These are phyloP conservation scores for Colletotrichum caudatum DNA, from an alignment of 2,329 filamentous ascomycete species.

Conservation along the genomic window DNA sequence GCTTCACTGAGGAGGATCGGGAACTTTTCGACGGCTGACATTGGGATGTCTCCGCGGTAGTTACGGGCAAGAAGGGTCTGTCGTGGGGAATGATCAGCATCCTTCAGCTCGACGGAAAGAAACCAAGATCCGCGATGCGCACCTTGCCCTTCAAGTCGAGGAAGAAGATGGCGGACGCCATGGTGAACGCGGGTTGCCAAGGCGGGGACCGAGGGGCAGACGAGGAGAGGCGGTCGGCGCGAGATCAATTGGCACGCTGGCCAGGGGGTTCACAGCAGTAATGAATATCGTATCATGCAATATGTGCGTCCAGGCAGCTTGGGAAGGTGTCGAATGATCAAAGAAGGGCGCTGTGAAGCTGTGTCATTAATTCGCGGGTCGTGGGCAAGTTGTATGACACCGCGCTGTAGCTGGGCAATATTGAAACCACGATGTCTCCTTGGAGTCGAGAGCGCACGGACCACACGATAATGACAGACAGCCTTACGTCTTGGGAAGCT, in stretches of 20 bases:
- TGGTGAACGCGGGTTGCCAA: slow-evolving; percentile 58
- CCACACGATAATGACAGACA: slow-evolving; percentile 32
- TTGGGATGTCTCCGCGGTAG: slow-evolving; percentile 98
- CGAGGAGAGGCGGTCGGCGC: slow-evolving; percentile 43
- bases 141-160: slow-evolving; percentile 99
- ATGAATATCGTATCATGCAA: slow-evolving; percentile 29
- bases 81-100: slow-evolving; percentile 44
- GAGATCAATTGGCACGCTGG: slow-evolving; percentile 47
- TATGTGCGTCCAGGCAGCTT: slow-evolving; percentile 20
- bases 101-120: background rate
- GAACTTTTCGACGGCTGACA: slow-evolving; percentile 99
- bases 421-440: slow-evolving; percentile 43
- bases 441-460: slow-evolving; percentile 34
- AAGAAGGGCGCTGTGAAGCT: slow-evolving; percentile 1
- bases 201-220: slow-evolving; percentile 46
- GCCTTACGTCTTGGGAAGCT: slow-evolving; percentile 26
- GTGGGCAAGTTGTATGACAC: slow-evolving; percentile 12
- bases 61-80: slow-evolving; percentile 98
- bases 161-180: slow-evolving; percentile 99
- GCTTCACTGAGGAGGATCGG: slow-evolving; percentile 95
- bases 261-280: slow-evolving; percentile 43
- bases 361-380: slow-evolving; percentile 31
- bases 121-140: slow-evolving; percentile 27
- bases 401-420: slow-evolving; percentile 35
- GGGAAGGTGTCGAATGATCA: slow-evolving; percentile 1